phyloP scores from a whole-genome alignment of 805 yeast genomes.

The Wickerhamiella sergipiensis region DNA sequence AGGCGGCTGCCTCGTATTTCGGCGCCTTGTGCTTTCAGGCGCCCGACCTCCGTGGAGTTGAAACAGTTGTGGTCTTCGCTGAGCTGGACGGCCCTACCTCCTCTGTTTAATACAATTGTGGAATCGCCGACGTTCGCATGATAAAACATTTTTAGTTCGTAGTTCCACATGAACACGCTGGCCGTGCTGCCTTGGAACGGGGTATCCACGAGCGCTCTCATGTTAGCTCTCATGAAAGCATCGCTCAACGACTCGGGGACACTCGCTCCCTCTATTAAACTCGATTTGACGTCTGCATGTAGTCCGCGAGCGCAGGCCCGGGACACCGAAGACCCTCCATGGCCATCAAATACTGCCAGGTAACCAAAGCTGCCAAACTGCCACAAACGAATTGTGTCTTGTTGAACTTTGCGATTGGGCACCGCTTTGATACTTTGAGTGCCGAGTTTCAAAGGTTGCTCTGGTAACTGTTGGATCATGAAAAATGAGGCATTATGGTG shows the following conservation, averaged over 20 bases:
- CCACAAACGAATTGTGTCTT: neutral
- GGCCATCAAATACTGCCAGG: slow-evolving; percentile 14
- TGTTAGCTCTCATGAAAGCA: slow-evolving; percentile 6
- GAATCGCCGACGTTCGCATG: slow-evolving; percentile 13
- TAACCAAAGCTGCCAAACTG: neutral
- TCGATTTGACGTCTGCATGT: slow-evolving; percentile 1
- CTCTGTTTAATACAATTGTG: slow-evolving; percentile 5
- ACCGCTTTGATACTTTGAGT: too few species aligned
- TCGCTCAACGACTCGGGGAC: slow-evolving; percentile 1
- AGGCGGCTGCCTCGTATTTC: neutral
- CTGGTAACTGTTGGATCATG: too few species aligned
- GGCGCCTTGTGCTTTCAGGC: neutral
- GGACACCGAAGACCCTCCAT: slow-evolving; percentile 10
- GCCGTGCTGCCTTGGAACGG: slow-evolving; percentile 14
- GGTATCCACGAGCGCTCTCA: neutral
- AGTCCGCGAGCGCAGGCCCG: slow-evolving; percentile 1
- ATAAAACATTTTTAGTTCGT: neutral
- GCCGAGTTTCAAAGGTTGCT: too few species aligned
- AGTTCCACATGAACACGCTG: slow-evolving; percentile 5
- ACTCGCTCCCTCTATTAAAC: neutral
- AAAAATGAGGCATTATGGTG: too few species aligned
- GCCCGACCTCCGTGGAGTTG: slow-evolving; percentile 3
- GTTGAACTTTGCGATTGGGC: neutral
- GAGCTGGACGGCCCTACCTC: neutral
- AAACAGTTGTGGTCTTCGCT: slow-evolving; percentile 9